Evolutionary conservation across 768 basidiomycete species (phyloP), one percentile per base, ranked within the genome.

Genomic region (Boletus vinaceobasis): DNA sequence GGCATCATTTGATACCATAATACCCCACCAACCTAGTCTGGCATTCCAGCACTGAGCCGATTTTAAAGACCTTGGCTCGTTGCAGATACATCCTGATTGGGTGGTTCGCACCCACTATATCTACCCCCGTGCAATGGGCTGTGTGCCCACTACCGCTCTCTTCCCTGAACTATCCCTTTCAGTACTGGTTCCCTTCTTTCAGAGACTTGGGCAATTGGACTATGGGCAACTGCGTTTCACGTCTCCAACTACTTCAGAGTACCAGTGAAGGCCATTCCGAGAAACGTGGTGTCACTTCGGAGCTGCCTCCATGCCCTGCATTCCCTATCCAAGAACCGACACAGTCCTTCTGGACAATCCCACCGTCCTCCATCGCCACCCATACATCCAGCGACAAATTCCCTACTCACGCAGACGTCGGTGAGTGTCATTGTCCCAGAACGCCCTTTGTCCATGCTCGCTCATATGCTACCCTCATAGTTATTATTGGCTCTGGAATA

Each of bases 301-400:
- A 47, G 10, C 38, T 26, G 17, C 37, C 38, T 27, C 15, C 55
- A 3, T 59, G 52, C 17, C 72, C 37, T 1, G 81, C 80, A 0
- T 64, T 89, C 10, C 88, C 89, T 13, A 69, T 79, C 2, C 64
- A 72, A 2, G 75, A 80, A 53, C 80, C 85, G 3, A 81, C 81
- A 0, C 64, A 69, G 15, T 76, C 89, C 1, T 88, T 84, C 63
- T 91, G 88, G 88, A 78, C 77, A 8, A 62, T 75, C 9, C 85
- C 86, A 2, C 71, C 74, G 0, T 76, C 83, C 0, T 64, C 75
- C 15, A 76, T 86, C 15, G 71, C 80, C 3, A 57, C 64, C 2
- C 51, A 65, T 26, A 35, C 21, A 37, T 67, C 60, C 7, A 57
- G 57, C 35, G 63, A 64, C 2, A 56, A 43, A n/a, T 60, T 75